These are phyloP conservation scores for Aphanomyces invadans DNA, from an alignment of 352 stramenopile species.

Conservation along the genomic window DNA sequence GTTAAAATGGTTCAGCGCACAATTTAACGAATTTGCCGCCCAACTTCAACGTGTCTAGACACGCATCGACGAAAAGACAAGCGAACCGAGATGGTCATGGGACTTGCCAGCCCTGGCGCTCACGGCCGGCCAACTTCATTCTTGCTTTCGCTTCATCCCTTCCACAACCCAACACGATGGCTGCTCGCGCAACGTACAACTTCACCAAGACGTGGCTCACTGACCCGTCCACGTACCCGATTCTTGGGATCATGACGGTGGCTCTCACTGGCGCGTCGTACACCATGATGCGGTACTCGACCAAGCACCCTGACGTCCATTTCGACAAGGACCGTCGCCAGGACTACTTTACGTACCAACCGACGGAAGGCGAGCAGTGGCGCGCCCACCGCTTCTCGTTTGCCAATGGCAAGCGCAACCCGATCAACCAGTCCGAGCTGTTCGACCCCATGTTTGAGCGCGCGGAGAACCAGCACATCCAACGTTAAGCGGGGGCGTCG, in stretches of 20 bases:
- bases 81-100: background rate
- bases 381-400: conserved; percentile 21
- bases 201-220: conserved; percentile 20
- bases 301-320: conserved; percentile 15
- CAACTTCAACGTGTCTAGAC: background rate
- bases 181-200: conserved; percentile 9
- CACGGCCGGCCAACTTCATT: background rate
- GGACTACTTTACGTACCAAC: conserved; percentile 11
- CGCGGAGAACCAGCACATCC: conserved; percentile 5
- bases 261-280: conserved; percentile 1
- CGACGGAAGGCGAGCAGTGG: conserved; percentile 2
- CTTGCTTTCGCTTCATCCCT: background rate
- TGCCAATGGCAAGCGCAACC: conserved; percentile 20
- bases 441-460: conserved; percentile 15
- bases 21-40: too few relatives aligned
- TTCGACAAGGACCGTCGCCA: conserved; percentile 19
- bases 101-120: too few relatives aligned
- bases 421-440: conserved; percentile 16
- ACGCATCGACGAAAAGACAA: background rate
- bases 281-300: conserved; percentile 14
- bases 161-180: conserved; percentile 7
- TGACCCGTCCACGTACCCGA: conserved; percentile 21
- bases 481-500: background rate
- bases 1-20: too few relatives aligned
- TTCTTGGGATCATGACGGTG: conserved; percentile 18